Evolutionary conservation across 768 basidiomycete genomes (phyloP), one percentile per base, ranked within the genome.

Genomic region (Boletus barrowsii): DNA sequence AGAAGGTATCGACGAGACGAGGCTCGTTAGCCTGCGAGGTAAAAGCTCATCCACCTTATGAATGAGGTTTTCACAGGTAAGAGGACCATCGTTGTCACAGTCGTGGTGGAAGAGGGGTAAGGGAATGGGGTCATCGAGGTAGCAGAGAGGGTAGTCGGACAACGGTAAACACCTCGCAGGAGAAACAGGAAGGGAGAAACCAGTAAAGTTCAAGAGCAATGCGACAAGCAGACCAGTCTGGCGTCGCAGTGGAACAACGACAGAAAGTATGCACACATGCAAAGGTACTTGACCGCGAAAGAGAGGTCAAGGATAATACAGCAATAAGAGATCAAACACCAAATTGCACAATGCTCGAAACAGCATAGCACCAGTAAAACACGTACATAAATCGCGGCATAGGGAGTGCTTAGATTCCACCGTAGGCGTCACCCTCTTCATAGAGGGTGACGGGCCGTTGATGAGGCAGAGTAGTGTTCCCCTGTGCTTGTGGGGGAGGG

Each of bases 381-480:
- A 57, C 47, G 8, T 5, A 52, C 13, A 59, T 40, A 49, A 36
- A 29, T 53, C 18, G 8, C 15, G 43, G 42, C 13, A 15, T 35
- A 42, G 13, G 29, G 32, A 18, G 13, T 26, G 49, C 42, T 77
- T 71, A 88, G 66, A 88, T 80, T 30, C 86, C 87, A 24, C 79
- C 84, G 59, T 89, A 89, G 43, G 83, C 85, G 58, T 89, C 87
- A 29, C 82, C 82, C 33, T 79, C 78, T 58, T 83, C 78, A 59
- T 87, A 88, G 50, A 76, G 36, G 42, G 75, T 78, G 54, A 73
- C 68, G 13, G 81, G 80, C 47, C 81, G 72, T 64, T 73, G 72
- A 43, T 69, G 64, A 30, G 49, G 47, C 2, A 47, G 47, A 42
- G 56, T 30, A 49, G 51, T 18, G 43, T 56, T 57, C 22, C 36